Conservation (phyloP, 768 basidiomycete genomes). For the Ephemerocybe angulata region DNA sequence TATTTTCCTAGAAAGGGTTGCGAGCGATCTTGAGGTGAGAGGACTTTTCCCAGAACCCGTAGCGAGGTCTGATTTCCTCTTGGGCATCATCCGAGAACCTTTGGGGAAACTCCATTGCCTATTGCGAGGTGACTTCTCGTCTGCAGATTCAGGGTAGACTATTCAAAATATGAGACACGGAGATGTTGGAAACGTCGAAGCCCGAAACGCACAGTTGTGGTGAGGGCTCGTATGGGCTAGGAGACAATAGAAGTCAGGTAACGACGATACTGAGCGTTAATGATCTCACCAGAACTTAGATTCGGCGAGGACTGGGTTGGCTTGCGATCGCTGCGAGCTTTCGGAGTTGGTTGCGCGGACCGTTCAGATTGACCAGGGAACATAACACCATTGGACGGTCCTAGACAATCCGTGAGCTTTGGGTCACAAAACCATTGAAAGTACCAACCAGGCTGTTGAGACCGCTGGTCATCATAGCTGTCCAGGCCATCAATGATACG, state of each 20-base stretch:
- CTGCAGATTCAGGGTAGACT: neutral
- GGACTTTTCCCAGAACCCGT: neutral
- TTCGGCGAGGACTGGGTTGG: no score
- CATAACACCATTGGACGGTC: neutral
- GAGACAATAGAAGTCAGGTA: no score
- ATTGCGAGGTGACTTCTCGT: neutral
- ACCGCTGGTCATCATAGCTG: constrained; percentile 40
- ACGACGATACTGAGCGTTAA: no score
- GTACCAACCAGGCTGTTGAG: neutral
- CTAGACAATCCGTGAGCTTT: neutral
- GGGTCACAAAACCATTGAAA: neutral
- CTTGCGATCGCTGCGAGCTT: no score
- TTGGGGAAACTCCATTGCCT: neutral
- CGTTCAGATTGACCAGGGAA: neutral
- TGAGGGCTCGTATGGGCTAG: neutral
- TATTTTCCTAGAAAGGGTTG: neutral
- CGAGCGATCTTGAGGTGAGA: neutral
- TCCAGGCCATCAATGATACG: constrained; percentile 54
- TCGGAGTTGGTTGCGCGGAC: neutral
- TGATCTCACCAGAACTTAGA: no score
- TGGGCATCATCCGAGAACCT: neutral
- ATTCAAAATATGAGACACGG: neutral
- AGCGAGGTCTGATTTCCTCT: neutral
- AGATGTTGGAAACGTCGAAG: neutral
- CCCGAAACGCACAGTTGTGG: neutral